Percentiles rank a stretch among this genome's conserved stretches.
Evolutionary conservation across 805 yeast species (phyloP).

Genomic region (Cyberlindnera japonica): DNA sequence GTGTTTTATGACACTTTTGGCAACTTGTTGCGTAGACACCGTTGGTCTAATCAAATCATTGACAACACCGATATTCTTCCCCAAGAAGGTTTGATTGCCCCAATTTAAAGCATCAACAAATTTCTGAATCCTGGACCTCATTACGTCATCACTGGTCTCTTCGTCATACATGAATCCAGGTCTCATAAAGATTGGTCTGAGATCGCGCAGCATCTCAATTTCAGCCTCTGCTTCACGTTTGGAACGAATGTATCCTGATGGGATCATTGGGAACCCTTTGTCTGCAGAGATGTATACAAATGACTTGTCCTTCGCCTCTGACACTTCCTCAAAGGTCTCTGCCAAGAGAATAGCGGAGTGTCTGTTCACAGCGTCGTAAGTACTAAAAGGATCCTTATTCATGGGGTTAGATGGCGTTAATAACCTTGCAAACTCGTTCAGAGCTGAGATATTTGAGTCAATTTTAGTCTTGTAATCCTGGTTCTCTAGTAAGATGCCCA

Average conservation of each 20-base stretch:
- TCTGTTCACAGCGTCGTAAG: conserved; percentile 63
- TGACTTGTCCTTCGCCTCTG: conserved; percentile 31
- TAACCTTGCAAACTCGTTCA: conserved; percentile 36
- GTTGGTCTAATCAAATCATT: conserved; percentile 57
- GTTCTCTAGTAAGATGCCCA: conserved; percentile 74
- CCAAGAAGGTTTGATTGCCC: conserved; percentile 41
- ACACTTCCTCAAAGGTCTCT: conserved; percentile 40
- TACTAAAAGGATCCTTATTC: conserved; percentile 37
- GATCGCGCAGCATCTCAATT: conserved; percentile 38
- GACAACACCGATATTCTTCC: conserved; percentile 35
- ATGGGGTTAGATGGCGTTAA: conserved; percentile 59
- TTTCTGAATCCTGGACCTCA: conserved; percentile 40
- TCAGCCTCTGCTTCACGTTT: conserved; percentile 76
- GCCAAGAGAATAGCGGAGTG: conserved; percentile 68
- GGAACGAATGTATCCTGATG: conserved; percentile 66
- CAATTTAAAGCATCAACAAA: conserved; percentile 41
- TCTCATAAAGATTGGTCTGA: conserved; percentile 63
- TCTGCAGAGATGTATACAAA: conserved; percentile 85
- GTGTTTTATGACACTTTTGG: conserved; percentile 51
- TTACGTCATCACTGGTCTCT: conserved; percentile 27
- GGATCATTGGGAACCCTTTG: conserved; percentile 60
- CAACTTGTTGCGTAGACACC: conserved; percentile 66
- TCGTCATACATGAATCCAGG: conserved; percentile 85
- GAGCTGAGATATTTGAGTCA: conserved; percentile 26
- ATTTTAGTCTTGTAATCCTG: conserved; percentile 57